Evolutionary conservation across 306 rosid species (phyloP).

Genomic region (Calophaca sinica): DNA sequence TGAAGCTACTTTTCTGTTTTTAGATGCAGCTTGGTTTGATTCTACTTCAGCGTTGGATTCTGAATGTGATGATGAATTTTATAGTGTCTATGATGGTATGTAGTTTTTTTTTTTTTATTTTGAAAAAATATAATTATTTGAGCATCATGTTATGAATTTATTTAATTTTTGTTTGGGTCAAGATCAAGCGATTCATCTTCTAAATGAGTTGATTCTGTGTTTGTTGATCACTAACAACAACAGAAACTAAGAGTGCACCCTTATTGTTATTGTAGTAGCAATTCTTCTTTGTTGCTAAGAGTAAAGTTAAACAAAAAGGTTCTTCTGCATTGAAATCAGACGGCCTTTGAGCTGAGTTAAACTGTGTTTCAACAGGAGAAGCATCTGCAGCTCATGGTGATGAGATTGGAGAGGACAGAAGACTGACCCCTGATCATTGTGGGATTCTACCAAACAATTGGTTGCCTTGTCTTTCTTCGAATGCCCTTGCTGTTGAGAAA

Average conservation of each 20-base stretch:
- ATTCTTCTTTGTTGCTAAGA: conserved; percentile 39
- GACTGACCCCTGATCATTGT: conserved; percentile 51
- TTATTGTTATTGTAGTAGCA: conserved; percentile 30
- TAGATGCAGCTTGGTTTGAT: conserved; percentile 84
- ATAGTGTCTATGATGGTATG: conserved; percentile 83
- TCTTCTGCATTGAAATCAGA: conserved; percentile 36
- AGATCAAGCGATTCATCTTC: too few species aligned
- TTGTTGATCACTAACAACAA: too few species aligned
- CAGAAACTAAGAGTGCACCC: not conserved
- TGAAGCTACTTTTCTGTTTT: conserved; percentile 35
- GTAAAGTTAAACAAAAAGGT: conserved; percentile 21
- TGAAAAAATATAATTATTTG: not conserved
- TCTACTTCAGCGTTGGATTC: conserved; percentile 81
- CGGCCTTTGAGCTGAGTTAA: conserved; percentile 38
- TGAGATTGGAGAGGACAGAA: conserved; percentile 56
- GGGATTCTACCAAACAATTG: conserved; percentile 71
- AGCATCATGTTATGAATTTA: not conserved
- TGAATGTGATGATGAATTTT: conserved; percentile 91
- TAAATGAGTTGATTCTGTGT: too few species aligned
- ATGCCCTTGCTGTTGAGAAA: conserved; percentile 55
- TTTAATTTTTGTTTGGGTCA: not conserved
- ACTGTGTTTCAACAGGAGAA: conserved; percentile 47
- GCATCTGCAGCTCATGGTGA: conserved; percentile 52
- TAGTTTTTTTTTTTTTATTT: not conserved
- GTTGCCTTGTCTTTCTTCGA: conserved; percentile 69